These are phyloP conservation scores for Starmera quercuum DNA, from an alignment of 805 yeast species.

Conservation along the genomic window DNA sequence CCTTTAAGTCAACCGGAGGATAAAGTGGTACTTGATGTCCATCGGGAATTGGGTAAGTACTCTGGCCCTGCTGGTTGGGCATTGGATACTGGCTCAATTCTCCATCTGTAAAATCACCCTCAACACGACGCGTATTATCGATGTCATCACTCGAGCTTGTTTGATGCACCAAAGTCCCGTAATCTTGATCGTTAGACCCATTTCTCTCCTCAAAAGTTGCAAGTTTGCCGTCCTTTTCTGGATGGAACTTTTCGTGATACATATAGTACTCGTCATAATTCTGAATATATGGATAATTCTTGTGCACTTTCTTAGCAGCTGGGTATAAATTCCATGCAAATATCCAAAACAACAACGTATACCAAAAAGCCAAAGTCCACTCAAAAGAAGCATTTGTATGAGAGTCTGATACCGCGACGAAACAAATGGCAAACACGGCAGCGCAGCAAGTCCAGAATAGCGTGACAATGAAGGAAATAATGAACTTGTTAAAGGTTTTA, in stretches of 20 bases:
- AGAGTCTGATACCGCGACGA: slow-evolving; percentile 38
- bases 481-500: slow-evolving; percentile 32
- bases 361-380: slow-evolving; percentile 85
- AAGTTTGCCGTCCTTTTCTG: not conserved
- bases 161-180: slow-evolving; percentile 1
- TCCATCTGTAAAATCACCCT: slow-evolving; percentile 16
- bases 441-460: slow-evolving; percentile 61
- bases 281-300: slow-evolving; percentile 15
- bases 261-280: slow-evolving; percentile 17
- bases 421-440: slow-evolving; percentile 58
- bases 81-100: slow-evolving; percentile 17
- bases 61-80: slow-evolving; percentile 2
- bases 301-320: slow-evolving; percentile 34
- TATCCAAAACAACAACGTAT: slow-evolving; percentile 58
- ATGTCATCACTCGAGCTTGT: not conserved
- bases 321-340: slow-evolving; percentile 67
- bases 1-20: too few relatives aligned
- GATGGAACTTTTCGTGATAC: slow-evolving; percentile 9
- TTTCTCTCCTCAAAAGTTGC: not conserved
- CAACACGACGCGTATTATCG: not conserved
- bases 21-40: slow-evolving; percentile 12
- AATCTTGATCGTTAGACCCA: slow-evolving; percentile 2
- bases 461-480: slow-evolving; percentile 47
- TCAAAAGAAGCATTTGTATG: slow-evolving; percentile 43
- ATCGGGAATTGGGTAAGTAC: slow-evolving; percentile 18